phyloP scores from a whole-genome alignment of 2,329 filamentous ascomycete genomes.

The Colletotrichum graminicola region DNA sequence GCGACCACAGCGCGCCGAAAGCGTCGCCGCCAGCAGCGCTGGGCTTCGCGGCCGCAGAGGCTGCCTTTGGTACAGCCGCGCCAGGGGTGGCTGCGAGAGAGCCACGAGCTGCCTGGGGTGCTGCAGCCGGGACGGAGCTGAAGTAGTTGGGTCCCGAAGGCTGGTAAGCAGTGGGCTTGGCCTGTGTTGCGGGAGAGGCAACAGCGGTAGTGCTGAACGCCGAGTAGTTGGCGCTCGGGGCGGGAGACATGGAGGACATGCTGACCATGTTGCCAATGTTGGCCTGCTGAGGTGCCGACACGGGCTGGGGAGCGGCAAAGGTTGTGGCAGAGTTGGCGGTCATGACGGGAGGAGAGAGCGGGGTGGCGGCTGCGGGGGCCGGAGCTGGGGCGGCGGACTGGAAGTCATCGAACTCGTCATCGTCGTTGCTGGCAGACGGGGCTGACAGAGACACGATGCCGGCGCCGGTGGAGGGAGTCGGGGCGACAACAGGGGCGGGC shows the following conservation, averaged over 20 bases:
- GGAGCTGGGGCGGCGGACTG: constrained; percentile 79
- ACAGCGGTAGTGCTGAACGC: constrained; percentile 67
- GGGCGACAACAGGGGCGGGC: constrained; percentile 54
- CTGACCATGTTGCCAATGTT: constrained; percentile 84
- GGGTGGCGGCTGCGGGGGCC: constrained; percentile 60
- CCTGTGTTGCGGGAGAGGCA: constrained; percentile 57
- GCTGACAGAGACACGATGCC: constrained; percentile 61
- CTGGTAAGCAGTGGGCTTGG: constrained; percentile 76
- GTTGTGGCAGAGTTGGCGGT: constrained; percentile 71
- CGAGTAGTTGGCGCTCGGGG: constrained; percentile 73
- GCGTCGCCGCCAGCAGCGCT: constrained; percentile 79
- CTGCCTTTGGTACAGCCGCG: constrained; percentile 62
- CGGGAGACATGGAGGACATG: constrained; percentile 84
- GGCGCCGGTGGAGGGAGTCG: constrained; percentile 61
- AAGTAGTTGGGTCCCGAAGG: constrained; percentile 93
- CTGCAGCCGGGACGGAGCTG: constrained; percentile 76
- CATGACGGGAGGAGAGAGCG: constrained; percentile 61
- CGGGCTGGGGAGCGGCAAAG: constrained; percentile 85
- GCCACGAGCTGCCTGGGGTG: constrained; percentile 43
- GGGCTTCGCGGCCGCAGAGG: constrained; percentile 64
- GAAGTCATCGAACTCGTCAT: constrained; percentile 97
- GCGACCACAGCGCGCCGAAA: constrained; percentile 89
- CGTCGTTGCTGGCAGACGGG: constrained; percentile 56
- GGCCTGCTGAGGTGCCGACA: constrained; percentile 84
- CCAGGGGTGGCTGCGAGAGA: constrained; percentile 43